phyloP scores from a whole-genome alignment of 768 basidiomycete species.

The Coprinopsis cinerea region DNA sequence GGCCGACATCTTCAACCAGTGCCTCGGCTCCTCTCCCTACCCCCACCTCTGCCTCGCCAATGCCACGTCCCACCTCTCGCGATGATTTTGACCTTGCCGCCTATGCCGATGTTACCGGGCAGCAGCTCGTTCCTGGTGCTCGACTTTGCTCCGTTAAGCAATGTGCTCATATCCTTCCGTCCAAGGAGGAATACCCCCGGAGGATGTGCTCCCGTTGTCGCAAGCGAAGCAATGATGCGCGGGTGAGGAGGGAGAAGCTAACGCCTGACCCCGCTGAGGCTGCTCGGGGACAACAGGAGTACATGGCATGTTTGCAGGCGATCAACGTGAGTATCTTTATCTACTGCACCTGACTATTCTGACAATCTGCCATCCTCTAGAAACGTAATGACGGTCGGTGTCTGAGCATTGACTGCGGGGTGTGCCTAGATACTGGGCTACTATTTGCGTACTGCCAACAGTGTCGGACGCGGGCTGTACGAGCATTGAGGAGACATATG shows the following conservation, averaged over 20 bases:
- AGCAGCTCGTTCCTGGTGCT: constrained; percentile 24
- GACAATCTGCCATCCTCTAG: constrained; percentile 3
- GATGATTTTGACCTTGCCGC: too few relatives aligned
- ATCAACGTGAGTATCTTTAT: background rate
- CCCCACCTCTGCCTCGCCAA: background rate
- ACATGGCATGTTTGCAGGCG: background rate
- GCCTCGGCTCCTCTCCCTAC: background rate
- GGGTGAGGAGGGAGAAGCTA: constrained; percentile 8
- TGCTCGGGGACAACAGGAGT: too few relatives aligned
- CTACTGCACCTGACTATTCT: too few relatives aligned
- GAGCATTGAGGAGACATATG: constrained; percentile 4
- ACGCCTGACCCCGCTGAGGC: constrained; percentile 2
- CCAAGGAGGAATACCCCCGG: constrained; percentile 31
- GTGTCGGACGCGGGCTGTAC: constrained; percentile 3
- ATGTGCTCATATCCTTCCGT: constrained; percentile 33
- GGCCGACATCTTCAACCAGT: too few relatives aligned
- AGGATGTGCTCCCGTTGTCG: constrained; percentile 36
- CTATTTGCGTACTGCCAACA: constrained; percentile 7
- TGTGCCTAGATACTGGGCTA: constrained; percentile 2
- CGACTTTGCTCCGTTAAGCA: constrained; percentile 29
- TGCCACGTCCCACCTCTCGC: background rate
- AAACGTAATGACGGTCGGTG: constrained; percentile 16
- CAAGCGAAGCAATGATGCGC: constrained; percentile 19
- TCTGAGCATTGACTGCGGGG: constrained; percentile 20
- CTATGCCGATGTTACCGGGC: too few relatives aligned